Base-by-base conservation (phyloP, 2,329 filamentous ascomycete genomes). In the Neospermospora avenae region DNA sequence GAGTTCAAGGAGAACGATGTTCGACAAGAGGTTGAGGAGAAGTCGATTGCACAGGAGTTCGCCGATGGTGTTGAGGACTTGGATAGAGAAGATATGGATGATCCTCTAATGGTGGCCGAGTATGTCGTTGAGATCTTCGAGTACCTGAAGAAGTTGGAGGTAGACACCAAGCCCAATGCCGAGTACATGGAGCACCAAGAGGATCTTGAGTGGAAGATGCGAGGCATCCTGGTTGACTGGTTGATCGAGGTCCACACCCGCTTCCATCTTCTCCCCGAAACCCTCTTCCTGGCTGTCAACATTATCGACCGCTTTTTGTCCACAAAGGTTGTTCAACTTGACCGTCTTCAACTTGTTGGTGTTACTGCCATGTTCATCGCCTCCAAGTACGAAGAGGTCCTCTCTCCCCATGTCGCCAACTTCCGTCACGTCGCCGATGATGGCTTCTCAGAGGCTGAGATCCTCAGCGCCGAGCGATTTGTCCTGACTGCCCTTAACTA, bases 291-390 rank as follows among this genome's bases (percentile, higher is more conserved):
- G 39, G 89, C 93, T 48, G 91, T 97, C 82, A 99, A 98, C 83
- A 92, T 98, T 75, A 96, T 98, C 73, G 95, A 99, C 75, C 93
- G 95, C 62, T 99, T 98, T 80, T 84, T 99, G 49, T 97, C 93
- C 0, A 86, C 87, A 72, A 97, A 98, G 80, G 89, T 97, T 34
- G 95, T 99, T 48, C 91, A 96, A 77, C 86, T 99, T 49, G 93
- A 98, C 75, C 92, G 93, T 63, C 87, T 99, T 5, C 95, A 99
- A 77, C 84, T 99, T 8, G 95, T 99, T 60, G 95, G 95, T 71
- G 93, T 98, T 71, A 96, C 95, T 24, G 95, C 93, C 75, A 98
- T 99, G 95, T 98, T 98, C 80, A 96, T 98, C 72, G 95, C 95
- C 13, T 96, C 93, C 72, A 99, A 99, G 80, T 99, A 98, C 74